Percentiles rank a stretch among this genome's conserved stretches.
phyloP scores from a whole-genome alignment of 2,329 filamentous ascomycete genomes.

The Colletotrichum abscissum region DNA sequence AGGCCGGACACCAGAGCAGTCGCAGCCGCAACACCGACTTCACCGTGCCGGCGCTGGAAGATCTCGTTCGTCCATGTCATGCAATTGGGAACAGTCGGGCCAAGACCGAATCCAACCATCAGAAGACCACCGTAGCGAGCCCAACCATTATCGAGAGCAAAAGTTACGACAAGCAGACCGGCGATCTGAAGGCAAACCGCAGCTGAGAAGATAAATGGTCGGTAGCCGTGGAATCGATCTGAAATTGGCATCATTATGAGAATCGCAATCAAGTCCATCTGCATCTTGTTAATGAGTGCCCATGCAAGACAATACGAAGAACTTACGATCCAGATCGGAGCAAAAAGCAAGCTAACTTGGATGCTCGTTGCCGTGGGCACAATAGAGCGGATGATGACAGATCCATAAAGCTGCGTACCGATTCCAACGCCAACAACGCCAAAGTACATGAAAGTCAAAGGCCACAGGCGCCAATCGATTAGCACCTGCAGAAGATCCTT shows the following conservation, averaged over 20 bases:
- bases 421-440: slow-evolving; percentile 94
- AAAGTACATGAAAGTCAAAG: slow-evolving; percentile 91
- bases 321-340: slow-evolving; percentile 90
- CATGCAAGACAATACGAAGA: slow-evolving; percentile 17
- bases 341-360: slow-evolving; percentile 83
- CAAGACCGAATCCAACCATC: slow-evolving; percentile 89
- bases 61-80: slow-evolving; percentile 95
- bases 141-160: slow-evolving; percentile 78
- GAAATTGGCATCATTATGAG: slow-evolving; percentile 86
- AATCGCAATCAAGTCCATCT: slow-evolving; percentile 89
- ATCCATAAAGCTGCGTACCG: slow-evolving; percentile 88
- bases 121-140: slow-evolving; percentile 89
- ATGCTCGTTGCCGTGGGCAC: slow-evolving; percentile 79
- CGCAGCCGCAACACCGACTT: slow-evolving; percentile 89
- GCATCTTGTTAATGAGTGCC: not conserved
- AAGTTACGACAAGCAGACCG: slow-evolving; percentile 83
- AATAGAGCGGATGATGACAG: slow-evolving; percentile 85
- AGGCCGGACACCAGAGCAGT: slow-evolving; percentile 87
- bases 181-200: slow-evolving; percentile 83
- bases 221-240: slow-evolving; percentile 85
- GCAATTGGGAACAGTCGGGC: slow-evolving; percentile 90
- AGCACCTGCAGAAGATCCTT: slow-evolving; percentile 78
- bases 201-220: slow-evolving; percentile 83
- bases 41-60: slow-evolving; percentile 89
- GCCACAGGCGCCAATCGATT: slow-evolving; percentile 90